Conservation (phyloP, 2,329 filamentous ascomycete genomes). For the Calonectria pteridis region DNA sequence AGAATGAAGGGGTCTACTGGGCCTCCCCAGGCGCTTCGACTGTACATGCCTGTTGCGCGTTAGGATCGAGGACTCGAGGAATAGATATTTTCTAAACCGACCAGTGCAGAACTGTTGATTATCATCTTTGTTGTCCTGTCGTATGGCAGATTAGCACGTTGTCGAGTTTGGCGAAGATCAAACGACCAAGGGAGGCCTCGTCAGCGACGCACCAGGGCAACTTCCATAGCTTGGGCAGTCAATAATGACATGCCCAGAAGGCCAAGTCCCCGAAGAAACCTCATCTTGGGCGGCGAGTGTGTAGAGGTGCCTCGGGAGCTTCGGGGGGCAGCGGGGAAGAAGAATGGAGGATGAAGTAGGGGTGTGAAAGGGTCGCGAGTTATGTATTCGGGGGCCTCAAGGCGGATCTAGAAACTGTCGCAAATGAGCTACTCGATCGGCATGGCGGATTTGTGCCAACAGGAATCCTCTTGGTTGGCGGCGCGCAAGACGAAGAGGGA, state of each 20-base stretch:
- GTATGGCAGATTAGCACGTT: slow-evolving; percentile 37
- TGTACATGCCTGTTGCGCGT: slow-evolving; percentile 82
- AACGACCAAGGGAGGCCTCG: not conserved
- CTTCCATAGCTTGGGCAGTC: slow-evolving; percentile 68
- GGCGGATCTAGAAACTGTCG: slow-evolving; percentile 17
- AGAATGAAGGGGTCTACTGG: slow-evolving; percentile 89
- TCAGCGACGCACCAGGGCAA: slow-evolving; percentile 63
- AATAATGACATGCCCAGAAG: slow-evolving; percentile 66
- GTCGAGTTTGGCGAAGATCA: not conserved
- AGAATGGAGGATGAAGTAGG: slow-evolving; percentile 6
- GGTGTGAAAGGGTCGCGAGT: not conserved
- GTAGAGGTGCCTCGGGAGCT: slow-evolving; percentile 25
- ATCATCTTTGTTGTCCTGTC: slow-evolving; percentile 79
- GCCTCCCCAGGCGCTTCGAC: slow-evolving; percentile 88
- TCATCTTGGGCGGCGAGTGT: slow-evolving; percentile 59
- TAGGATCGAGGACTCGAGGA: slow-evolving; percentile 10
- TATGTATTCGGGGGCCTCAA: slow-evolving; percentile 2
- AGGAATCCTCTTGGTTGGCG: not conserved
- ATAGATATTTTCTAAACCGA: slow-evolving; percentile 46
- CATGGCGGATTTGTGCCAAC: slow-evolving; percentile 16
- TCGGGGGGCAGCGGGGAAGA: slow-evolving; percentile 19
- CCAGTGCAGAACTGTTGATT: slow-evolving; percentile 85
- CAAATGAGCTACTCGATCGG: slow-evolving; percentile 17
- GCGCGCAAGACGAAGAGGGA: not conserved
- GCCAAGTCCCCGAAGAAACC: slow-evolving; percentile 64